Evolutionary conservation across 345 rosid genomes (phyloP), one percentile per base, ranked within the genome.

Genomic region (Clarkia xantiana): DNA sequence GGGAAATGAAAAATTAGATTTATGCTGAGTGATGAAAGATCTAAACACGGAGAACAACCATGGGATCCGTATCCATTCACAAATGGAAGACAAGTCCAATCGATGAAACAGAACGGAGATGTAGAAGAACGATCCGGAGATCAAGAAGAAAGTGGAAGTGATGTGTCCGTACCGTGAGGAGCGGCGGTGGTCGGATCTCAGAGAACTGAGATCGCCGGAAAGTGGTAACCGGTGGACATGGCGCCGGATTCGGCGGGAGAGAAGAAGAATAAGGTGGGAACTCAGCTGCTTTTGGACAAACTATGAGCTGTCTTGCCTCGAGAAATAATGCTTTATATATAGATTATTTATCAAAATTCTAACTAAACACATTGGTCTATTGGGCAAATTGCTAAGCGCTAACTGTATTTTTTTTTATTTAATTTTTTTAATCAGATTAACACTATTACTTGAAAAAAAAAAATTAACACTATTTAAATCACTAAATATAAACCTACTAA

Each of bases 201-300:
- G 29, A 38, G 45, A 67, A 34, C 49, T 56, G 39, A 59, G 54
- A 11, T 47, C 9, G 29, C 63, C 56, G 60, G 54, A 14, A 52
- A 44, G 19, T 44, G 11, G 41, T 58, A 18, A 18, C 72, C 66
- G 67, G 34, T 46, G 53, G 56, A 49, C 56, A 58, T 58, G 17
- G 51, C 52, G 67, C 78, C 85, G 82, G 76, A 50, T 56, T 51
- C 70, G 78, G 76, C 74, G 25, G 13, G 54, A 54, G 46, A 56
- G 56, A 54, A 55, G 48, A 61, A 48, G 47, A 55, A n/a, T 10
- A 47, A n/a, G 15, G 54, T 20, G 16, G 53, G 11, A 14, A 11
- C 4, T 2, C 20, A 9, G 49, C 50, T 34, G 22, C 49, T 23
- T 45, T 45, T 14, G 51, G 18, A 14, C 29, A 45, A 14, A 38